These are phyloP conservation scores for Ogataea saltuana DNA, from an alignment of 805 yeast species.

Conservation along the genomic window DNA sequence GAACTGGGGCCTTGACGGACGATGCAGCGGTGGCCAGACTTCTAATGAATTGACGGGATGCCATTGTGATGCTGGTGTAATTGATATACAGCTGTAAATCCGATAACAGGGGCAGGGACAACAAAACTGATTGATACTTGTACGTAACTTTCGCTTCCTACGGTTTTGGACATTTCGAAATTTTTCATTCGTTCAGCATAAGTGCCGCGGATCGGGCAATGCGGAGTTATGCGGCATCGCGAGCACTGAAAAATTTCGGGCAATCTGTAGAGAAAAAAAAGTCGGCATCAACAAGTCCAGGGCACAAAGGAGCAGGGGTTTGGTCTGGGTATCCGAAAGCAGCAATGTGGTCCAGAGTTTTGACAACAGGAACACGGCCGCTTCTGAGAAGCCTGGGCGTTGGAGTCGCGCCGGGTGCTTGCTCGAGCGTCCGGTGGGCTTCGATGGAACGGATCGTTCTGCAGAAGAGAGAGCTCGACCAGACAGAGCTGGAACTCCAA, in stretches of 20 bases:
- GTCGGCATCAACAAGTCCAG: background rate
- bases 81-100: too few species aligned
- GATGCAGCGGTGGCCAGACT: conserved; percentile 65
- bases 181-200: conserved; percentile 34
- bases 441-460: conserved; percentile 34
- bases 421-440: background rate
- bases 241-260: conserved; percentile 3
- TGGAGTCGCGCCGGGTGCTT: background rate
- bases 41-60: conserved; percentile 67
- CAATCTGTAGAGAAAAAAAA: conserved; percentile 8
- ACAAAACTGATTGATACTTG: too few species aligned
- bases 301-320: background rate
- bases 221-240: conserved; percentile 17
- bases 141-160: conserved; percentile 1
- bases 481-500: conserved; percentile 77
- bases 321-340: background rate
- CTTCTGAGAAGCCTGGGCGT: background rate
- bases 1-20: conserved; percentile 79
- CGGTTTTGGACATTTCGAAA: conserved; percentile 12
- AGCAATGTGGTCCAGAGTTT: background rate
- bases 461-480: conserved; percentile 40
- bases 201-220: conserved; percentile 14
- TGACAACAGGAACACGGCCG: background rate
- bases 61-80: conserved; percentile 42
- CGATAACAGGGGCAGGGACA: too few species aligned